These are phyloP conservation scores for Glaciozyma antarctica DNA, from an alignment of 768 basidiomycete genomes.

Conservation along the genomic window DNA sequence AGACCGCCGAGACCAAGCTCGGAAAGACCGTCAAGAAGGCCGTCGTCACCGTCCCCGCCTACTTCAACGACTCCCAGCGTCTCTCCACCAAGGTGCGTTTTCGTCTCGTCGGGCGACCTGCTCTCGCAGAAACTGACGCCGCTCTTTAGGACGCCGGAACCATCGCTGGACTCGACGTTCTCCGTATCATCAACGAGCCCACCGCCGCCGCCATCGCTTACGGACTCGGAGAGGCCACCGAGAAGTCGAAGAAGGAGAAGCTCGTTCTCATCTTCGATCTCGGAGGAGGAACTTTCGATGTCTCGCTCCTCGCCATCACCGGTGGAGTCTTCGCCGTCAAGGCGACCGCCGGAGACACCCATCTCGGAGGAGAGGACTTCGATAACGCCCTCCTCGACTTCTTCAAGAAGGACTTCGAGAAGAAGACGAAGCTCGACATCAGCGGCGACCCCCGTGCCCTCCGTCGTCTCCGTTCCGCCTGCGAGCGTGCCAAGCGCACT, in stretches of 20 bases:
- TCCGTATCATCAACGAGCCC: constrained; percentile 99
- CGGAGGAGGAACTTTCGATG: constrained; percentile 99
- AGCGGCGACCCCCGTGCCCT: constrained; percentile 94
- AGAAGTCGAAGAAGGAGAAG: constrained; percentile 86
- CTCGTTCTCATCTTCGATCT: constrained; percentile 99
- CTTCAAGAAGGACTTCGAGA: constrained; percentile 99
- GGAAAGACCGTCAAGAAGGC: constrained; percentile 94
- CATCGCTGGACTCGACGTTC: constrained; percentile 95
- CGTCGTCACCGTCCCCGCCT: constrained; percentile 91
- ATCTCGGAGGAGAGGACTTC: constrained; percentile 99
- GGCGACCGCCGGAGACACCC: constrained; percentile 98
- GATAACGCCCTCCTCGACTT: constrained; percentile 95
- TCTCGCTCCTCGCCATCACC: constrained; percentile 92
- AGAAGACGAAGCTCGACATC: constrained; percentile 93
- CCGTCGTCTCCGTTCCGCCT: constrained; percentile 88
- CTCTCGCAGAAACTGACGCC: neutral
- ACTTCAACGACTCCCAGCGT: constrained; percentile 99
- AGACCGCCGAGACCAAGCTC: constrained; percentile 97
- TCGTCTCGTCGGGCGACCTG: neutral
- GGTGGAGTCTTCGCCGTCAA: constrained; percentile 99
- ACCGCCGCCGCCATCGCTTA: constrained; percentile 99
- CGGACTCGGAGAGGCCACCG: constrained; percentile 58
- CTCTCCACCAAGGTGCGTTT: constrained; percentile 66
- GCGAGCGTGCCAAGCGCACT: constrained; percentile 98
- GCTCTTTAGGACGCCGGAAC: constrained; percentile 73